A percentile compares a stretch with the other conserved stretches of the same genome.
phyloP scores from a whole-genome alignment of 1,139 yeast species.

The Debaryomyces singareniensis region DNA sequence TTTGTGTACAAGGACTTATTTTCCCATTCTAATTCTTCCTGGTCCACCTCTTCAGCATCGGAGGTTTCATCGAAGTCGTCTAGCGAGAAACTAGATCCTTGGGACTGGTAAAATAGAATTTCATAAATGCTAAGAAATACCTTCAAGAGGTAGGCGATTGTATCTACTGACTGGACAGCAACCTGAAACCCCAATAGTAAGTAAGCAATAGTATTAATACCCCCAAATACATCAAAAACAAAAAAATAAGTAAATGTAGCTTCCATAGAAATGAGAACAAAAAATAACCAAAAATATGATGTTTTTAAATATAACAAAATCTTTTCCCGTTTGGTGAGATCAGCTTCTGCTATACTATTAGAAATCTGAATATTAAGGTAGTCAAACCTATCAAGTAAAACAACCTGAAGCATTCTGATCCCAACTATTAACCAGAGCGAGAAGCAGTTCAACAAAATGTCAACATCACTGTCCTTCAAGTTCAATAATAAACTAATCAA shows the following conservation, averaged over 20 bases:
- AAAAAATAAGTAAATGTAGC: slow-evolving; percentile 47
- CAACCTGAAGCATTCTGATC: slow-evolving; percentile 69
- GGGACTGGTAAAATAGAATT: slow-evolving; percentile 23
- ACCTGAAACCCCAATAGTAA: slow-evolving; percentile 71
- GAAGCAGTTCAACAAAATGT: slow-evolving; percentile 41
- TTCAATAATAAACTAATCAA: slow-evolving; percentile 57
- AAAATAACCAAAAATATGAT: slow-evolving; percentile 24
- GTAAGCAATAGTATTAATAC: slow-evolving; percentile 46
- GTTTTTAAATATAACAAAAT: slow-evolving; percentile 12
- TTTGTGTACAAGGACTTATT: slow-evolving; percentile 58
- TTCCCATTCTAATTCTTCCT: slow-evolving; percentile 64
- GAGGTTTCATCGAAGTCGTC: slow-evolving; percentile 7
- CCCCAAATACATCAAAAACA: slow-evolving; percentile 52
- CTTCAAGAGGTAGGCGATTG: slow-evolving; percentile 43
- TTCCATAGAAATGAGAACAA: slow-evolving; percentile 44
- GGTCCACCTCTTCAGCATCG: slow-evolving; percentile 30
- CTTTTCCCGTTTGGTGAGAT: slow-evolving; percentile 25
- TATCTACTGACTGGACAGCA: slow-evolving; percentile 56
- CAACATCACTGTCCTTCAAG: slow-evolving; percentile 54
- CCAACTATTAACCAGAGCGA: slow-evolving; percentile 43
- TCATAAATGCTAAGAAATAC: slow-evolving; percentile 55
- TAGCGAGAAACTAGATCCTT: slow-evolving; percentile 6
- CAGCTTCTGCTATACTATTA: slow-evolving; percentile 22
- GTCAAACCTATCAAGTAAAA: slow-evolving; percentile 60
- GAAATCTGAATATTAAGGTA: slow-evolving; percentile 33